Conservation (phyloP, 345 rosid genomes). For the Heritiera littoralis region DNA sequence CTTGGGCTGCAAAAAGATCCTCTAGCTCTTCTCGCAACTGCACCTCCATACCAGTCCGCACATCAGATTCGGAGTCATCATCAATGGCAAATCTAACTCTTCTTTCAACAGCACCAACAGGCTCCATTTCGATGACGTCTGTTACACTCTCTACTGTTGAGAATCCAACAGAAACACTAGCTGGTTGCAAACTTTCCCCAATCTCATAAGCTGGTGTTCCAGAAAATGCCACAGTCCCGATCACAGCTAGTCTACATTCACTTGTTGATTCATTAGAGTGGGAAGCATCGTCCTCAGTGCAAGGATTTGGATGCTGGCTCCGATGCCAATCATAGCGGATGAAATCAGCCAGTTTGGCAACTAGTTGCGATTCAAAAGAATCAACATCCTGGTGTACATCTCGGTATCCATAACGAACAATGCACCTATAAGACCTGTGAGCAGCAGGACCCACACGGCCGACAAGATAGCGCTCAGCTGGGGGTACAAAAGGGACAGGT, state of each 20-base stretch:
- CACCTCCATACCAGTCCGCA: conserved; percentile 29
- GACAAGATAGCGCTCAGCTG: conserved; percentile 86
- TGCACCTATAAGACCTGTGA: conserved; percentile 88
- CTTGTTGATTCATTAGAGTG: conserved; percentile 60
- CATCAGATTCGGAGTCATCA: conserved; percentile 43
- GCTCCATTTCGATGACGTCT: conserved; percentile 77
- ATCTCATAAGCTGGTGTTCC: conserved; percentile 55
- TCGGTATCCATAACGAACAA: conserved; percentile 90
- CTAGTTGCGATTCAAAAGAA: conserved; percentile 81
- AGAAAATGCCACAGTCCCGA: conserved; percentile 54
- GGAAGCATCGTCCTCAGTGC: conserved; percentile 33
- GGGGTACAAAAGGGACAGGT: conserved; percentile 86
- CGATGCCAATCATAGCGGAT: conserved; percentile 70
- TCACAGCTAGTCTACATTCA: conserved; percentile 71
- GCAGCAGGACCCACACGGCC: conserved; percentile 93
- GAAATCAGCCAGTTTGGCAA: conserved; percentile 66
- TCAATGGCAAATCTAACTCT: conserved; percentile 75
- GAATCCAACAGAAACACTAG: conserved; percentile 69
- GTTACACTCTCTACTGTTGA: conserved; percentile 62
- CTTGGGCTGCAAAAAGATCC: conserved; percentile 66
- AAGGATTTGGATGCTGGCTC: conserved; percentile 27
- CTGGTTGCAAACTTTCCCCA: conserved; percentile 62
- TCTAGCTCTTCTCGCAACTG: conserved; percentile 63
- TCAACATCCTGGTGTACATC: conserved; percentile 94
- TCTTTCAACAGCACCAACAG: conserved; percentile 29